Evolutionary conservation across 352 stramenopile genomes (phyloP), one percentile per base, ranked within the genome.

Genomic region (Pilasporangium apinafurcum): DNA sequence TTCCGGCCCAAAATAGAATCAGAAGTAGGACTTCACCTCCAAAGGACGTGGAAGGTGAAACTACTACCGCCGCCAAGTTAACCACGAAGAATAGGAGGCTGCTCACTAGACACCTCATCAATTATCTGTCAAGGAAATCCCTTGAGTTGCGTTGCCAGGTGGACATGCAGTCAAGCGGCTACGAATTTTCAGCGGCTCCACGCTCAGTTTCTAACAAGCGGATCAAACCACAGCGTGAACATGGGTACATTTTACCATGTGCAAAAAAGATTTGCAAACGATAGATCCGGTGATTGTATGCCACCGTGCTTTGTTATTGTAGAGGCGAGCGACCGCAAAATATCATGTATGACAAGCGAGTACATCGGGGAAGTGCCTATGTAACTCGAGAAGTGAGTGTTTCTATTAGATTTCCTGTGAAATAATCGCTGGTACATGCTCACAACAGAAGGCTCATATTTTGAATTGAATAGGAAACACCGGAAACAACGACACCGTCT

Each of bases 291-390:
- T 34, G n/a, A 16, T 44, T 22, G 42, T 46, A 46, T 46, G 18
- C 6, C 18, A 42, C 10, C n/a, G 32, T 21, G 27, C 3, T 45
- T 7, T 27, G 4, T 7, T 6, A 20, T 2, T n/a, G 27, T 51
- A 75, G 65, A 4, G 41, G 22, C 22, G 75, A 86, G 10, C 56
- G 71, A 32, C 13, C 64, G 10, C 79, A 93, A 42, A 98, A 98
- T 51, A 92, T 98, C 51, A 98, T 98, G 92, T 97, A 80, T 39
- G 89, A 98, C 57, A 74, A 77, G 33, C 76, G 92, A n/a, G 77
- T 98, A 29, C 82, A 97, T 29, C 83, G 92, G n/a, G 90, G 92
- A 8, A 98, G 92, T 44, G 96, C 91, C 16, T 97, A 96, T 59
- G 79, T 91, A 25, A 68, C 67, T 24, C 62, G 72, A 36, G 74